These are phyloP conservation scores for Theileria parva DNA, from an alignment of 169 alveolate species.

Conservation along the genomic window DNA sequence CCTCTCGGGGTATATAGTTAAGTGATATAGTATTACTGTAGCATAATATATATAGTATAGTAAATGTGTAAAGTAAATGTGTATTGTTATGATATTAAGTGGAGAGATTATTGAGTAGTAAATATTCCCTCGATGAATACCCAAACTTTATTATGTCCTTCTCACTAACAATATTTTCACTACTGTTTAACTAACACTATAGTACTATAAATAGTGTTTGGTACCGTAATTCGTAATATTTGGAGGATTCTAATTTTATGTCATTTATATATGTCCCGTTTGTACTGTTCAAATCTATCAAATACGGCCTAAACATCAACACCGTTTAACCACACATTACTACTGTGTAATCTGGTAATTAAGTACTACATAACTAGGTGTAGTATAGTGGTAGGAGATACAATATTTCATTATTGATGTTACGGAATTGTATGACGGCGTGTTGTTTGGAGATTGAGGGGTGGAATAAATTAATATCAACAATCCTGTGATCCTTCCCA, in stretches of 20 bases:
- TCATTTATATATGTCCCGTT: conserved; percentile 92
- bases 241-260: conserved; percentile 85
- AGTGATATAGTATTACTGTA: too few species aligned
- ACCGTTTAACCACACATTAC: background rate
- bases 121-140: conserved; percentile 53
- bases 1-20: too few species aligned
- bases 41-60: background rate
- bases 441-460: conserved; percentile 91
- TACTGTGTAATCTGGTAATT: background rate
- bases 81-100: background rate
- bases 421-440: conserved; percentile 94
- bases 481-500: conserved; percentile 93
- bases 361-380: background rate
- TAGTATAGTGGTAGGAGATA: too few species aligned
- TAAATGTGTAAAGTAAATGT: background rate
- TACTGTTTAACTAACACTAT: background rate
- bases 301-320: conserved; percentile 79
- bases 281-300: conserved; percentile 94
- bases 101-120: conserved; percentile 35
- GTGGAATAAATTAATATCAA: conserved; percentile 85
- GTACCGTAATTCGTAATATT: conserved; percentile 88
- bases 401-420: conserved; percentile 64
- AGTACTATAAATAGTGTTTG: conserved; percentile 6
- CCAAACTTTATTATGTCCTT: conserved; percentile 54
- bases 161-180: conserved; percentile 11